Base-by-base conservation (phyloP, 192 early-diverging fungal species). In the Linnemannia hyalina region DNA sequence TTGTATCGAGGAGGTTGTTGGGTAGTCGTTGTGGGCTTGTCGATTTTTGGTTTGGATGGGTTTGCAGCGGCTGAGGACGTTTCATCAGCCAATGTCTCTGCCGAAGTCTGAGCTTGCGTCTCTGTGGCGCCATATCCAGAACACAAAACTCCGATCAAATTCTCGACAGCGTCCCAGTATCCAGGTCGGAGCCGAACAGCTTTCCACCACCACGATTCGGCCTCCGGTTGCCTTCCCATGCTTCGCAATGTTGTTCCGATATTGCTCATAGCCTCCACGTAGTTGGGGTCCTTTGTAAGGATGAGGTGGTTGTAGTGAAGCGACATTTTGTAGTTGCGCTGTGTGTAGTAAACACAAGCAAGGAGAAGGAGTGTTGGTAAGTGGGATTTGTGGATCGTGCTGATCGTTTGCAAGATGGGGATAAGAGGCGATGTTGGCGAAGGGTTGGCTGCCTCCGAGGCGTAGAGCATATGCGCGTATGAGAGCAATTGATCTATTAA, bases 151-250 rank as follows among this genome's bases (percentile, higher is more conserved):
- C 95, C 95, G 44, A 97, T 93, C 46, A 98, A 90, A 78, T 97
- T 97, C 82, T 97, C 95, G 35, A 94, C 94, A 7, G 96, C 97
- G 77, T 98, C 97, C 96, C 96, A 98, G 88, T 98, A 98, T 13
- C 95, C 95, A 1, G 97, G 97, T 20, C 97, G 89, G 76, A 97
- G 90, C 76, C 91, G 83, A 71, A 98, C 96, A 1, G 97, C 97
- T 22, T 89, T 89, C 88, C 94, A 95, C 93, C 97, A 98, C 92
- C 93, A 97, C 68, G 87, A 86, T 81, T 98, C 97, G 18, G 97
- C 96, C 75, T 96, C 93, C 1, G 88, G 55, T 10, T 91, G 89
- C 38, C 94, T 89, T 78, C 94, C 96, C 90, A 95, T 93, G 73
- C 93, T 95, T 41, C 96, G 92, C 81, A 96, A 89, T 3, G 97